These are phyloP conservation scores for Draba incana DNA, from an alignment of 345 rosid species.

Conservation along the genomic window DNA sequence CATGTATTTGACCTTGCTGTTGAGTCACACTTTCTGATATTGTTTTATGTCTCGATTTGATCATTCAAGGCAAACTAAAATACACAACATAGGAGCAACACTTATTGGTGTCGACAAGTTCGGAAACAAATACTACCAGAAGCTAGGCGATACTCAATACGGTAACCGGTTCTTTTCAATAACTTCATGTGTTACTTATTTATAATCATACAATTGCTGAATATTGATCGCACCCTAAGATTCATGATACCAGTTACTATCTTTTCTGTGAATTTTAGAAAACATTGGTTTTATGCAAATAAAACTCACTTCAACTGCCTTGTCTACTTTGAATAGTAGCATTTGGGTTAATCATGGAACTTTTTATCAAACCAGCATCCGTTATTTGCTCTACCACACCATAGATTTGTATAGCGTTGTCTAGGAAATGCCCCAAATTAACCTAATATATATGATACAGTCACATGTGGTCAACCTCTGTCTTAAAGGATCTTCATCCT, in stretches of 20 bases:
- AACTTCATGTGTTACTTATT: not conserved
- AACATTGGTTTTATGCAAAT: not conserved
- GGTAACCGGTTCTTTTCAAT: constrained; percentile 51
- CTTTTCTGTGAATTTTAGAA: not conserved
- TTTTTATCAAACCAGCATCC: not conserved
- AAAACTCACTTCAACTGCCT: not conserved
- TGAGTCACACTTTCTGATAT: constrained; percentile 22
- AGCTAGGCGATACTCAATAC: constrained; percentile 61
- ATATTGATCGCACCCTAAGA: constrained; percentile 1
- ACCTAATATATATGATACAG: not conserved
- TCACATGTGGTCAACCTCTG: not conserved
- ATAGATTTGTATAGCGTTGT: constrained; percentile 19
- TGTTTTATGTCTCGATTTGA: constrained; percentile 17
- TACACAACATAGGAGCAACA: constrained; percentile 86
- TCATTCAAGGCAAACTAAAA: constrained; percentile 79
- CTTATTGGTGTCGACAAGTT: constrained; percentile 86
- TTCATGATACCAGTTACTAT: constrained; percentile 9
- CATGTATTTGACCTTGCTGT: not conserved
- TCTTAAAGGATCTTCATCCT: constrained; percentile 8
- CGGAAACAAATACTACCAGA: constrained; percentile 93
- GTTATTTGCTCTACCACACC: not conserved
- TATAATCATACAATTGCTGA: constrained; percentile 2
- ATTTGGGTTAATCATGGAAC: constrained; percentile 2
- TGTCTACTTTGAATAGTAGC: constrained; percentile 4
- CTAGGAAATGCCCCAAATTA: constrained; percentile 9